These are phyloP conservation scores for Diplodia sapinea DNA, from an alignment of 2,329 filamentous ascomycete species.

Conservation along the genomic window DNA sequence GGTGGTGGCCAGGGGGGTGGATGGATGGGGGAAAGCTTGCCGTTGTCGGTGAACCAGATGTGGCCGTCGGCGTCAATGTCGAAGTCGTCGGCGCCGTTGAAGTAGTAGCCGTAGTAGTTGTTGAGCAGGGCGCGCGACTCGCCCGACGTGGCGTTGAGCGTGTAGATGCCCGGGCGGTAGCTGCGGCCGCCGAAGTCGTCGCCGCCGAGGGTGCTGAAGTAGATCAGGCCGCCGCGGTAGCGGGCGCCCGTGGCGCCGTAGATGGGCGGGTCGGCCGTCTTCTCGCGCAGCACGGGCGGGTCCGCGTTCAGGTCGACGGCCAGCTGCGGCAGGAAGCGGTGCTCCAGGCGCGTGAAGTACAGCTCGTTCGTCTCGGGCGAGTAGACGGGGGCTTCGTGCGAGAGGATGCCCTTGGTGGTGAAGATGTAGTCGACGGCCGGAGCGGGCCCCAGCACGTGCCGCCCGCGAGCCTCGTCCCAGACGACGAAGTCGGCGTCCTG, in stretches of 20 bases:
- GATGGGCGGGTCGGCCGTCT: background rate
- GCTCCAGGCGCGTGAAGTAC: slow-evolving; percentile 2
- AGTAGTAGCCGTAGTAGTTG: slow-evolving; percentile 28
- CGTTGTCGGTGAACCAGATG: slow-evolving; percentile 28
- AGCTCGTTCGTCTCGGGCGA: slow-evolving; percentile 30
- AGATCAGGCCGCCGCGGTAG: slow-evolving; percentile 10
- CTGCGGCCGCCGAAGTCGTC: background rate
- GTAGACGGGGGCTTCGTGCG: slow-evolving; percentile 34
- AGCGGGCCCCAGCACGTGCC: slow-evolving; percentile 35
- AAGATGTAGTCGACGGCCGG: slow-evolving; percentile 36
- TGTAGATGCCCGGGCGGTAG: slow-evolving; percentile 15
- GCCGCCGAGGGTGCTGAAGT: slow-evolving; percentile 6
- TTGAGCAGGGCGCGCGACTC: slow-evolving; percentile 12
- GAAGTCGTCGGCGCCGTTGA: slow-evolving; percentile 22
- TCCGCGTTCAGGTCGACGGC: slow-evolving; percentile 17
- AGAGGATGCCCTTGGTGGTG: background rate
- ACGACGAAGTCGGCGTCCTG: slow-evolving; percentile 38
- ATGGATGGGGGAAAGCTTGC: background rate
- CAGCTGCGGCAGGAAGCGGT: background rate
- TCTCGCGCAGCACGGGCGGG: slow-evolving; percentile 1
- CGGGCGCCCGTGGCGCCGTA: slow-evolving; percentile 1
- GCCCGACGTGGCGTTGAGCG: slow-evolving; percentile 13
- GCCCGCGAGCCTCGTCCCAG: slow-evolving; percentile 36
- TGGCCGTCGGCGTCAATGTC: slow-evolving; percentile 5
- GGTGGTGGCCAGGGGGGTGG: background rate